Conservation (phyloP, 768 basidiomycete genomes). For the Tremella fuciformis region DNA sequence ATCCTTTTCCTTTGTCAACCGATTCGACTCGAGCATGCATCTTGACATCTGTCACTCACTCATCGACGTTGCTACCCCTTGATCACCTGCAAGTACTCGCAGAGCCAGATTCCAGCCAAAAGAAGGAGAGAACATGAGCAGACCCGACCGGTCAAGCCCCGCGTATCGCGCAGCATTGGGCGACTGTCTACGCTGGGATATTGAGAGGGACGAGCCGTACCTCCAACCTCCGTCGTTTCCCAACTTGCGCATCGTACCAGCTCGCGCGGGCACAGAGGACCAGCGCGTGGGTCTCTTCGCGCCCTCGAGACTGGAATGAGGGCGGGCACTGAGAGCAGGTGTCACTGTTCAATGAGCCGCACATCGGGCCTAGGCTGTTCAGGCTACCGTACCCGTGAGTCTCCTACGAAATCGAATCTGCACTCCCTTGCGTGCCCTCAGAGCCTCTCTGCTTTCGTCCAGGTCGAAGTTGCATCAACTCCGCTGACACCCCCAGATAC, state of each 20-base stretch:
- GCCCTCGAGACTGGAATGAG: no score
- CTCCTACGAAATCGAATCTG: no score
- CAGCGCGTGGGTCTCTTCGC: conserved; percentile 13
- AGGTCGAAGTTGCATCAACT: background rate
- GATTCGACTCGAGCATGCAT: no score
- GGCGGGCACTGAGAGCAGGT: conserved; percentile 3
- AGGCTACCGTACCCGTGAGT: conserved; percentile 21
- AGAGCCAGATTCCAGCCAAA: no score
- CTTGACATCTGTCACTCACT: no score
- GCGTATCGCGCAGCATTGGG: background rate
- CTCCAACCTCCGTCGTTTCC: conserved; percentile 16
- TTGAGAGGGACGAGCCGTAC: conserved; percentile 8
- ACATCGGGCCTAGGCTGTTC: conserved; percentile 13
- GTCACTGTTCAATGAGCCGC: conserved; percentile 13
- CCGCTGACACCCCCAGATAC: conserved; percentile 6
- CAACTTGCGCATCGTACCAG: conserved; percentile 11
- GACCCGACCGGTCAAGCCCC: no score
- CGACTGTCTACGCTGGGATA: conserved; percentile 14
- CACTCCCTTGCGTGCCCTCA: background rate
- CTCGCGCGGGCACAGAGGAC: conserved; percentile 12
- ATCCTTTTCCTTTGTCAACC: no score
- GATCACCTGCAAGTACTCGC: no score
- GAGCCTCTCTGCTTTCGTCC: background rate
- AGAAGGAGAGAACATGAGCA: no score
- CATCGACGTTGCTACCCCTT: no score